A percentile compares a stretch with the other conserved stretches of the same genome.
These are phyloP conservation scores for Coffea eugenioides DNA, from an alignment of 257 asterid species.

Conservation along the genomic window DNA sequence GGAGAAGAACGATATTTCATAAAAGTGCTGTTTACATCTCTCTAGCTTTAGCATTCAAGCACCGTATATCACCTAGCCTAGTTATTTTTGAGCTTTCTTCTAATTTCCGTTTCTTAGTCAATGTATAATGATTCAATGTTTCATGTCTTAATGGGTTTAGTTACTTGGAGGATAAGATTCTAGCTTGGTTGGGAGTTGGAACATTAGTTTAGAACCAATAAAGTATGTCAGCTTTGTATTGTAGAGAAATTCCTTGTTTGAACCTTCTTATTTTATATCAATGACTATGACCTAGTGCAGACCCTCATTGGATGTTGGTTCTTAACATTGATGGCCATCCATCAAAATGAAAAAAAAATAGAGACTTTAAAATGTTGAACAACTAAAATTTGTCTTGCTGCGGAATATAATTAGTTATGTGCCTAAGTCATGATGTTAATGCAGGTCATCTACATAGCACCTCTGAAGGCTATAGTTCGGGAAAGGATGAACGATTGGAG, in stretches of 20 bases:
- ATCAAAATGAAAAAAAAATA: not conserved
- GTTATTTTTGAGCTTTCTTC: not conserved
- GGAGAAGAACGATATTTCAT: not conserved
- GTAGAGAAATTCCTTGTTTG: not conserved
- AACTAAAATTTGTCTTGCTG: not conserved
- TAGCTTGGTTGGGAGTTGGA: not conserved
- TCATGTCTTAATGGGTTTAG: not conserved
- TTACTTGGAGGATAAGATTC: not conserved
- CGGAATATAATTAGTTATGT: not conserved
- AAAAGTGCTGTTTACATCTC: not conserved
- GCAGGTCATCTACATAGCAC: conserved; percentile 95
- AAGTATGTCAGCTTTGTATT: not conserved
- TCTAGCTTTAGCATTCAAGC: not conserved
- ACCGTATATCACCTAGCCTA: not conserved
- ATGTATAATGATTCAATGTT: not conserved
- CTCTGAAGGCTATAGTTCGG: conserved; percentile 96
- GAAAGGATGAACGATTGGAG: conserved; percentile 98
- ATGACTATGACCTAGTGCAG: too few relatives aligned
- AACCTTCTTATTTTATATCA: too few relatives aligned
- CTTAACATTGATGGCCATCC: too few relatives aligned
- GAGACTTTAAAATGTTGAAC: not conserved
- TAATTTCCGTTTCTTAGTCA: not conserved
- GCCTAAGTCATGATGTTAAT: not conserved
- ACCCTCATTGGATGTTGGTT: too few relatives aligned
- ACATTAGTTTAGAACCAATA: not conserved